Evolutionary conservation across 169 alveolate genomes (phyloP), one percentile per base, ranked within the genome.

Genomic region (Eimeria acervulina): DNA sequence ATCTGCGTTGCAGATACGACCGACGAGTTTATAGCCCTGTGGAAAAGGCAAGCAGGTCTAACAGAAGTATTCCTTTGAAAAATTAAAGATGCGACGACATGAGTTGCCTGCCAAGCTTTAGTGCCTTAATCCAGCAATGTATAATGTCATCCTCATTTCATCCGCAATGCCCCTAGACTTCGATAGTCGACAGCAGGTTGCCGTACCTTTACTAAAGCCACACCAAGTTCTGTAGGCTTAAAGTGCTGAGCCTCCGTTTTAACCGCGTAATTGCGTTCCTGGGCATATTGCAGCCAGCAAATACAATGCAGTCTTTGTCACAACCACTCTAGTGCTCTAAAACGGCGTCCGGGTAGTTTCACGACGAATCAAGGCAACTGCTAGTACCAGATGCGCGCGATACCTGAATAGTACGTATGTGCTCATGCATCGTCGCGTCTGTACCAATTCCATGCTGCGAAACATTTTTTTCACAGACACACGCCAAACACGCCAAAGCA

Each of bases 401-500:
- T 31, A 98, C 99, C 97, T 99, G 99, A 42, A 99, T 97, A 68
- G 99, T 99, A 89, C 98, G 98, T 28, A 99, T 99, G 96, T 99
- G 99, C 88, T 99, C 99, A 95, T 99, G 99, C 98, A 99, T 99
- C 7, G 99, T 99, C 17, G 99, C 99, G 96, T 99, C 99, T 6
- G 99, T 99, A 17, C 99, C 99, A 70, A 99, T 99, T 21, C 99
- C 99, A 96, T 99, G 98, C 97, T 97, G 95, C 36, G 72, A 17
- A 72, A 63, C 95, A 51, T 1, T 33, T 36, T 36, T 33, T 31
- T 47, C 72, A 52, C 52, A 97, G 59, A 17, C 68, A 72, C 26
- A 91, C 80, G 47, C 52, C 33, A 26, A 81, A 72, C 26, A 91
- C 80, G 47, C 52, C 33, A 26, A 81, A 33, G 70, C 61, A 55